These are phyloP conservation scores for Cutaneotrichosporon sp. DNA, from an alignment of 1,284 basidiomycete genomes.

Conservation along the genomic window DNA sequence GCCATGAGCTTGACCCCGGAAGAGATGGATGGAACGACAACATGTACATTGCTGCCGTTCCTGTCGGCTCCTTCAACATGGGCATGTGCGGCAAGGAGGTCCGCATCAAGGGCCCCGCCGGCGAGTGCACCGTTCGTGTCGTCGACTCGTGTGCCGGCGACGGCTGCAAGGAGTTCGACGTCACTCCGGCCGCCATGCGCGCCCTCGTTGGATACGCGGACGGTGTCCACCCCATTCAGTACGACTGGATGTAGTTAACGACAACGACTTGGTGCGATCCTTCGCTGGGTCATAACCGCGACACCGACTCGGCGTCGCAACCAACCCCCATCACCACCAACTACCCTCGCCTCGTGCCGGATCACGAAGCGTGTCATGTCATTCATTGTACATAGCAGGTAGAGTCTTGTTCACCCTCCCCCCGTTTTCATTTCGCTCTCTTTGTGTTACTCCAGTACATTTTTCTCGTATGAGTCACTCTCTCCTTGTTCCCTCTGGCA, in stretches of 20 bases:
- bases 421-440: not conserved
- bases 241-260: no score
- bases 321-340: not conserved
- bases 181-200: not conserved
- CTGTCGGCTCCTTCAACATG: not conserved
- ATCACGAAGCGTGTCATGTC: not conserved
- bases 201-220: not conserved
- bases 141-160: constrained; percentile 6
- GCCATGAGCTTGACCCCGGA: not conserved
- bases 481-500: not conserved
- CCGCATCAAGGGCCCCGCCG: not conserved
- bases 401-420: no score
- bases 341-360: not conserved
- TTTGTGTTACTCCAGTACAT: not conserved
- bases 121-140: not conserved
- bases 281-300: no score
- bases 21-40: no score
- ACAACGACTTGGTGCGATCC: no score
- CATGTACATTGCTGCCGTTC: not conserved
- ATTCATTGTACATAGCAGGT: not conserved
- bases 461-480: constrained; percentile 2
- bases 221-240: not conserved
- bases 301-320: not conserved
- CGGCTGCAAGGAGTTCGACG: constrained; percentile 3
- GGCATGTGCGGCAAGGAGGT: not conserved